Evolutionary conservation across 768 basidiomycete species (phyloP).

Genomic region (Suillus subalutaceus): DNA sequence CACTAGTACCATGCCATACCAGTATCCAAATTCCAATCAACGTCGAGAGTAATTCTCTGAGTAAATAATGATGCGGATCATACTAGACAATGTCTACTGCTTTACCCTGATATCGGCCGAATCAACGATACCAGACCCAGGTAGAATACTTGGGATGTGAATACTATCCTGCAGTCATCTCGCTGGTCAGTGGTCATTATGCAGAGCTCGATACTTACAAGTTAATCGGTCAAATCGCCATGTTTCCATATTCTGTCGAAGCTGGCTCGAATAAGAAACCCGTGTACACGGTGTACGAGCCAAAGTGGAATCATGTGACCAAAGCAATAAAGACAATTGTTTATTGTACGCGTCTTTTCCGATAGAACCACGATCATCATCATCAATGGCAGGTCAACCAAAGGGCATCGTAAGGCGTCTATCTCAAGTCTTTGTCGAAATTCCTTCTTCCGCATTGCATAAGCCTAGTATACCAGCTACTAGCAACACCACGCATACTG

Average conservation of each 20-base stretch:
- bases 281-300: background rate
- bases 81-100: background rate
- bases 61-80: background rate
- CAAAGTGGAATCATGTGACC: background rate
- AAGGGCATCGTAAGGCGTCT: conserved; percentile 26
- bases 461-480: conserved; percentile 17
- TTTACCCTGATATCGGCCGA: background rate
- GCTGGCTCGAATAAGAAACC: background rate
- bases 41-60: background rate
- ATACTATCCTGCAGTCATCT: background rate
- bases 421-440: conserved; percentile 59
- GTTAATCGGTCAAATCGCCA: background rate
- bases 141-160: background rate
- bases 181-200: background rate
- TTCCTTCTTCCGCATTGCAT: conserved; percentile 53
- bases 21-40: background rate
- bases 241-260: background rate
- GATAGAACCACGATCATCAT: conserved; percentile 21
- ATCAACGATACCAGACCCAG: background rate
- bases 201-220: background rate
- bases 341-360: conserved; percentile 26
- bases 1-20: background rate
- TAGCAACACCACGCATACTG: conserved; percentile 26
- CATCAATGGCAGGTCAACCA: conserved; percentile 23
- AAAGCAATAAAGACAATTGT: background rate